Percentiles rank a stretch among this genome's conserved stretches.
These are phyloP conservation scores for Silene noctiflora DNA, from an alignment of 179 eudicot genomes.

Conservation along the genomic window DNA sequence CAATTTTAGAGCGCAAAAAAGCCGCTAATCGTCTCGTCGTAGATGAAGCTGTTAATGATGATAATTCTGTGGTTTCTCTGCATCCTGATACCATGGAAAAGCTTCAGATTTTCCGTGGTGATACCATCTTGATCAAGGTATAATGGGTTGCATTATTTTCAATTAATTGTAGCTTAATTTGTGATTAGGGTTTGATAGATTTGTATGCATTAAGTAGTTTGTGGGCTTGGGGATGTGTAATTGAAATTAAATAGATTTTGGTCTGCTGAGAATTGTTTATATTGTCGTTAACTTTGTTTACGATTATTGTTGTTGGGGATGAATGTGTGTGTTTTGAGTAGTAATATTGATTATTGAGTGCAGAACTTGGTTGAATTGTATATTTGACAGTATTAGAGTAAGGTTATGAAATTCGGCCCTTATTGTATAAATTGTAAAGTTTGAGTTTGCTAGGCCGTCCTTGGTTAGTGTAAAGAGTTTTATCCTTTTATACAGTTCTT, in stretches of 20 bases:
- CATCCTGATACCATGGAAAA: constrained; percentile 90
- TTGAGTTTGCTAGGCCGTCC: no score
- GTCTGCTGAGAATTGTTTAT: background rate
- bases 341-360: background rate
- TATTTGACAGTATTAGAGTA: background rate
- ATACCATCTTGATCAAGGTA: constrained; percentile 73
- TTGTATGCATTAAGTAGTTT: background rate
- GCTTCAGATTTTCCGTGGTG: constrained; percentile 81
- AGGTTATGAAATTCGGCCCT: no score
- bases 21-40: constrained; percentile 71
- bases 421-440: no score
- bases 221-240: no score
- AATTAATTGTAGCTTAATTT: background rate
- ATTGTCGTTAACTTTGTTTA: background rate
- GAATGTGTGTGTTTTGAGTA: background rate
- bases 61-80: constrained; percentile 67
- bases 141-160: background rate
- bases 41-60: constrained; percentile 74
- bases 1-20: constrained; percentile 76
- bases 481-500: no score
- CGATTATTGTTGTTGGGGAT: no score
- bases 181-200: no score
- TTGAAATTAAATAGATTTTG: no score
- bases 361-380: background rate
- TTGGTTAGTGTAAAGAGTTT: no score